These are phyloP conservation scores for Fusarium gaditjirri DNA, from an alignment of 2,329 filamentous ascomycete species.

Conservation along the genomic window DNA sequence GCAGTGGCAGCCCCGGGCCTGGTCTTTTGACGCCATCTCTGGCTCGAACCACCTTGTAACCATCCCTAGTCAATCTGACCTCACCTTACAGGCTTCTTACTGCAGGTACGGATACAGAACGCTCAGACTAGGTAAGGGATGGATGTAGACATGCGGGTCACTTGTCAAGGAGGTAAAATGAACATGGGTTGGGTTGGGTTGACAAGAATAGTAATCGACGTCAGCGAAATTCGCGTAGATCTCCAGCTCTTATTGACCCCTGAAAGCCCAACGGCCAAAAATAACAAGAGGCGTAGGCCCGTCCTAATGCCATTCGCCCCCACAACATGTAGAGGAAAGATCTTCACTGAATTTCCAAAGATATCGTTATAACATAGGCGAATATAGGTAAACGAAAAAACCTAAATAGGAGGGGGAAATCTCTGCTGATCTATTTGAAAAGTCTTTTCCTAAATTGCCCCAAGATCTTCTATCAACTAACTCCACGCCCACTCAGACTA, in stretches of 20 bases:
- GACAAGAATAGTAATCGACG: slow-evolving; percentile 39
- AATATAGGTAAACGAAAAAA: neutral
- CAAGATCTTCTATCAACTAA: neutral
- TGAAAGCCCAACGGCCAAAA: slow-evolving; percentile 22
- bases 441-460: neutral
- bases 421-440: neutral
- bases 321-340: slow-evolving; percentile 3
- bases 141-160: slow-evolving; percentile 14
- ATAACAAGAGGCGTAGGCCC: slow-evolving; percentile 9
- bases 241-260: slow-evolving; percentile 17
- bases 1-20: slow-evolving; percentile 8
- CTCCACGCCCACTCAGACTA: neutral
- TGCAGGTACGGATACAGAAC: slow-evolving; percentile 32
- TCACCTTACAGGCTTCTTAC: slow-evolving; percentile 11
- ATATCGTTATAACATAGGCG: neutral
- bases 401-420: neutral
- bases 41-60: slow-evolving; percentile 37
- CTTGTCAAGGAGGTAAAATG: slow-evolving; percentile 14
- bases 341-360: slow-evolving; percentile 10
- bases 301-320: slow-evolving; percentile 23
- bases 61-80: slow-evolving; percentile 36
- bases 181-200: slow-evolving; percentile 8
- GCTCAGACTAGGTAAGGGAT: neutral
- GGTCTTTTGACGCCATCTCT: slow-evolving; percentile 35
- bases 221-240: slow-evolving; percentile 35